These are phyloP conservation scores for Alternaria ventricosa DNA, from an alignment of 2,329 filamentous ascomycete species.

Conservation along the genomic window DNA sequence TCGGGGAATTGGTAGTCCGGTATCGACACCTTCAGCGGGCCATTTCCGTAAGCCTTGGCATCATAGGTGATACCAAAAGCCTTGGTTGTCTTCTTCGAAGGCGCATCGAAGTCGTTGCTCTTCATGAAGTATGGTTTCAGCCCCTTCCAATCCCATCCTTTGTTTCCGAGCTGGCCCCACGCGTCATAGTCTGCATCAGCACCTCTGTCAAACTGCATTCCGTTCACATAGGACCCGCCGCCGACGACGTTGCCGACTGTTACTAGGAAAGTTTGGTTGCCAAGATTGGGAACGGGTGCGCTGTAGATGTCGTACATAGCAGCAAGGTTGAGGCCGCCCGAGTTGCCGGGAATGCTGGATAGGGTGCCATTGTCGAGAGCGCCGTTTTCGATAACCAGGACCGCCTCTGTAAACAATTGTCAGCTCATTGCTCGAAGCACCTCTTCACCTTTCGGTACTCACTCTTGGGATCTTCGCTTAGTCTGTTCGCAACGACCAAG, in stretches of 20 bases:
- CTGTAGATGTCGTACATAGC: conserved; percentile 20
- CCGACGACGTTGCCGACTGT: conserved; percentile 36
- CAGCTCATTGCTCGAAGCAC: background rate
- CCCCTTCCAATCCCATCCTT: conserved; percentile 5
- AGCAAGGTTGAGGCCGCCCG: conserved; percentile 15
- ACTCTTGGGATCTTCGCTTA: conserved; percentile 22
- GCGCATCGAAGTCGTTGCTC: conserved; percentile 22
- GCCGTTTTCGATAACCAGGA: conserved; percentile 28
- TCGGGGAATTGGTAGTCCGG: conserved; percentile 20
- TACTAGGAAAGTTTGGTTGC: conserved; percentile 22
- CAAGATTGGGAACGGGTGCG: conserved; percentile 23
- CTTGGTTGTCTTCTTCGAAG: conserved; percentile 7
- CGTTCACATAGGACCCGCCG: conserved; percentile 43
- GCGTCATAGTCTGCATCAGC: conserved; percentile 19
- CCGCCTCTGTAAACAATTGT: conserved; percentile 11
- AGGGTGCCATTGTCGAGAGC: conserved; percentile 12
- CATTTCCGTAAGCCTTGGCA: conserved; percentile 13
- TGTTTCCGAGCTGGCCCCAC: conserved; percentile 1
- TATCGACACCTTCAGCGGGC: conserved; percentile 8
- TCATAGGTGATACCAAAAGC: conserved; percentile 24
- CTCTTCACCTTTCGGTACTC: background rate
- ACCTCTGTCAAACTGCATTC: conserved; percentile 44
- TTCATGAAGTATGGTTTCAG: conserved; percentile 13
- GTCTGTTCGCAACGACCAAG: conserved; percentile 25
- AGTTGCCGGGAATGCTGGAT: conserved; percentile 18